These are phyloP conservation scores for Amanita rubescens DNA, from an alignment of 768 basidiomycete genomes.

Conservation along the genomic window DNA sequence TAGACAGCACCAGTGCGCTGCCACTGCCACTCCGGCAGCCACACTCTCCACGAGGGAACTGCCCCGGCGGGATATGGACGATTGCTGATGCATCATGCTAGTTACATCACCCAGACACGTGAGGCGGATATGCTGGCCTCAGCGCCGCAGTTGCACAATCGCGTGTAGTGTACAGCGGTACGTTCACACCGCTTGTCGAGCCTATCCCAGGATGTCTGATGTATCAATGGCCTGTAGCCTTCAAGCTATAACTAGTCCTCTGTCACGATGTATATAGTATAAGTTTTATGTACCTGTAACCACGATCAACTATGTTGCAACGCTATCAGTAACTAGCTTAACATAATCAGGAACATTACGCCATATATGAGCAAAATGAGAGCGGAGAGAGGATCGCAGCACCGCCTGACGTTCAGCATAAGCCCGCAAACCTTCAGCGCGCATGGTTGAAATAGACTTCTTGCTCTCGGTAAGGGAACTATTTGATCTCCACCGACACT, in stretches of 20 bases:
- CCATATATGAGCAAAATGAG: slow-evolving; percentile 2
- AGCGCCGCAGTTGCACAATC: too few species aligned
- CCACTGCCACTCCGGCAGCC: background rate
- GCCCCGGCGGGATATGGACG: slow-evolving; percentile 5
- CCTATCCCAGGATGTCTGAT: too few species aligned
- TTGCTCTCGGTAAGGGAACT: background rate
- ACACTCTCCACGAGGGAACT: slow-evolving; percentile 1
- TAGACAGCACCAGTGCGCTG: slow-evolving; percentile 38
- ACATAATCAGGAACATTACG: slow-evolving; percentile 1
- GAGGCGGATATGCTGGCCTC: too few species aligned
- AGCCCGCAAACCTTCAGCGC: slow-evolving; percentile 5
- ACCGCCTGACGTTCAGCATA: slow-evolving; percentile 9
- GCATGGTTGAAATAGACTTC: background rate
- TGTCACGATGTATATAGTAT: too few species aligned
- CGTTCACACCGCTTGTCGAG: too few species aligned
- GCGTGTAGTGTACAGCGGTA: too few species aligned
- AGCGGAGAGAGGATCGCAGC: background rate
- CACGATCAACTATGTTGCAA: background rate
- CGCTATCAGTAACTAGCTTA: background rate
- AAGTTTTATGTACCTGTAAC: too few species aligned
- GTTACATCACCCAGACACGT: too few species aligned
- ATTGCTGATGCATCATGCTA: too few species aligned
- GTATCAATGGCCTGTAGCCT: too few species aligned
- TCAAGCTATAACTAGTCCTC: too few species aligned
- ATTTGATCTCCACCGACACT: slow-evolving; percentile 10